phyloP scores from a whole-genome alignment of 108 stramenopile species.

The Nitzschia sp. region DNA sequence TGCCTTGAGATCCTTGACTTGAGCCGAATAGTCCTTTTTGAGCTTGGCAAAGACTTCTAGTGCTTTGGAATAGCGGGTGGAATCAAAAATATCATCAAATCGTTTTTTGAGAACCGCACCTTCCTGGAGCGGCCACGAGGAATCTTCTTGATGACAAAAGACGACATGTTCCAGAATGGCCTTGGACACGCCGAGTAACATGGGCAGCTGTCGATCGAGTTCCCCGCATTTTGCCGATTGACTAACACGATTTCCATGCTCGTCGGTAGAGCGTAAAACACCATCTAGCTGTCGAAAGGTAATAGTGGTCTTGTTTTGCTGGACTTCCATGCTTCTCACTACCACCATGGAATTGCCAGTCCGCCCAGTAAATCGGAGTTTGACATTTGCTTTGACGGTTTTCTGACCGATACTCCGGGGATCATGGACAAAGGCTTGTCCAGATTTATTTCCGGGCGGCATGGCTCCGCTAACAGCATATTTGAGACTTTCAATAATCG shows the following conservation, averaged over 20 bases:
- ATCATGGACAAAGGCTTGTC: conserved; percentile 94
- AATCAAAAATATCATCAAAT: conserved; percentile 99
- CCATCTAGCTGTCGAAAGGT: conserved; percentile 93
- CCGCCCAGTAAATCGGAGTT: conserved; percentile 80
- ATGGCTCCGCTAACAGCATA: conserved; percentile 93
- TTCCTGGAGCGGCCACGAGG: conserved; percentile 96
- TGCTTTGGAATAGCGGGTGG: conserved; percentile 89
- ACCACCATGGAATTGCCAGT: conserved; percentile 86
- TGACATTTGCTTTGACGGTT: conserved; percentile 82
- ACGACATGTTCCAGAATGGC: conserved; percentile 96
- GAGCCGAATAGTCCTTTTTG: conserved; percentile 66
- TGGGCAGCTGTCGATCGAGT: conserved; percentile 87
- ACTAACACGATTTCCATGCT: conserved; percentile 61
- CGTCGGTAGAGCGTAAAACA: conserved; percentile 71
- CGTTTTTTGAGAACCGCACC: conserved; percentile 96
- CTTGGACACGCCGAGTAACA: conserved; percentile 86
- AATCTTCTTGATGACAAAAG: conserved; percentile 30
- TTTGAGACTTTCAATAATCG: conserved; percentile 98
- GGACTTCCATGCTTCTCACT: conserved; percentile 89
- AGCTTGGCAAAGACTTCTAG: conserved; percentile 90
- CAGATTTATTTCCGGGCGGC: conserved; percentile 91
- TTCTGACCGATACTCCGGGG: conserved; percentile 70
- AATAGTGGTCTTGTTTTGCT: conserved; percentile 81
- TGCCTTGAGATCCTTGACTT: conserved; percentile 84
- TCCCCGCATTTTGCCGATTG: conserved; percentile 93